Evolutionary conservation across 108 stramenopile species (phyloP), one percentile per base, ranked within the genome.

Genomic region (Poteriospumella lacustris): DNA sequence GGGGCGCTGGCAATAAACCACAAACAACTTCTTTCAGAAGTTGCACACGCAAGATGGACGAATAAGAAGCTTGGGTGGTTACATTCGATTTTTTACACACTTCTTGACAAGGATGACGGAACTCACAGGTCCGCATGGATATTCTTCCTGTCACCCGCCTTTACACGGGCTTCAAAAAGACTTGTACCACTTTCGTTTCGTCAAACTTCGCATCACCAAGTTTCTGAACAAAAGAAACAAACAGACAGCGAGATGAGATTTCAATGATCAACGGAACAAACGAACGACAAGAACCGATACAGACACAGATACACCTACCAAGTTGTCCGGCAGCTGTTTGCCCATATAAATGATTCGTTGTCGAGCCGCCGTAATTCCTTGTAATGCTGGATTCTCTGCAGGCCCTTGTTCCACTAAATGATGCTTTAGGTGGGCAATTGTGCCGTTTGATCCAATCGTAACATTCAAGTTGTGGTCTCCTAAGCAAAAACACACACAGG

Each of bases 261-360:
- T 24, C 15, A 56, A 24, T 56, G 24, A 15, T 19, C 24, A 34
- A 64, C 28, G 15, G 3, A 64, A 33, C 9, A 31, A 31, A 31
- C 24, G 9, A 64, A 33, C 24, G 60, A 33, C 36, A 31, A 31
- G 15, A 24, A 31, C 28, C 28, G 36, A 34, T 34, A 12, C 29
- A 64, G 15, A 31, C 36, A 3, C 9, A 19, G 31, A 5, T 34
- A 24, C 9, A 64, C 31, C 36, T 33, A 64, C 60, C 24, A 5
- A 3, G 5, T 19, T 33, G 36, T 64, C 36, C 24, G 15, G 12
- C 3, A 64, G 5, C 31, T 64, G 33, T 24, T 33, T 64, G 15
- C 60, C 60, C 60, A 64, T 64, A 24, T 34, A 64, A 3, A 64
- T 64, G 15, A 64, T 64, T 12, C 60, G 60, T 24, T 64, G 60